Base-by-base conservation (phyloP, 257 asterid genomes). In the Mentha longifolia region DNA sequence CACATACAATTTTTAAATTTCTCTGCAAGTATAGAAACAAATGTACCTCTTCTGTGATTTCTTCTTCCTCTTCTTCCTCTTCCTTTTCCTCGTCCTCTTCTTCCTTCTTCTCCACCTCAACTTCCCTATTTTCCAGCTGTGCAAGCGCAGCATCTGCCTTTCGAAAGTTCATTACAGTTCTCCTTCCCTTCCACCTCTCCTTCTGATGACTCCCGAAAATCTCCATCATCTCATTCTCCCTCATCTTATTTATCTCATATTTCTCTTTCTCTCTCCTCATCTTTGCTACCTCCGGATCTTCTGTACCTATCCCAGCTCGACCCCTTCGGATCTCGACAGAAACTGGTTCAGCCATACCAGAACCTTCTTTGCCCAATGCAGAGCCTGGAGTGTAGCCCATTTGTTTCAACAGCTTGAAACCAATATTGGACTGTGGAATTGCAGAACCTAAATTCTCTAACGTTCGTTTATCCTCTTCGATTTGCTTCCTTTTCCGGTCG, bases 321-420 rank as follows among this genome's bases (percentile, higher is more conserved):
- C 97, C 86, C 82, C 99, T 85, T 77, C 92, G 79, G 70, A 94
- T 91, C 68, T 94, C 92, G n/a, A 89, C 76, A 45, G 76, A 84
- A 71, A 94, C 82, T 0, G 97, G 99, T 74, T 86, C 97, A 61
- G 83, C 84, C 72, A 81, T 76, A 16, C 99, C 97, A 0, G 95
- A 86, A 15, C 96, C 92, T 65, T 89, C 95, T 82, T 88, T 94
- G 16, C 99, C 97, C 78, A 94, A 77, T 25, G 96, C 88, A 22
- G 93, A 83, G 65, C 99, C 97, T 10, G 99, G 97, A 74, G 90
- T 83, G 77, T 94, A 94, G 13, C 99, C 99, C 97, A 94, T 94
- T 71, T 86, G 97, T 73, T 94, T 94, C 67, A 94, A 74, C 84
- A 94, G 63, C 79, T 91, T 94, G 85, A 91, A 94, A 61, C 99